Conservation (phyloP, 495 filamentous ascomycete species). For the Neurospora tetraspora region DNA sequence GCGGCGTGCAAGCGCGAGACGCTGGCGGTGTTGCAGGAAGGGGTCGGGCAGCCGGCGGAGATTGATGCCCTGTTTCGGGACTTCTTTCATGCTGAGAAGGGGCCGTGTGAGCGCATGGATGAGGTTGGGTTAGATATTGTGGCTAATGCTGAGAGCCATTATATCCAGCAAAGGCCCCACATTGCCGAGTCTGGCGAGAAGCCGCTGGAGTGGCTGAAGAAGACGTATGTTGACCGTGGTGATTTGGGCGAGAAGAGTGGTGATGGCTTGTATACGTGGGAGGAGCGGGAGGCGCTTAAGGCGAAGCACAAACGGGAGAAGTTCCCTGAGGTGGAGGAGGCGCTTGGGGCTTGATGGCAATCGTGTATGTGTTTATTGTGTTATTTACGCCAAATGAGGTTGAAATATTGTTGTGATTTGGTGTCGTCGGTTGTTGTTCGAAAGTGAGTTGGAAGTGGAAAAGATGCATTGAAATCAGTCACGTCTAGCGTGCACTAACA, state of each 20-base stretch:
- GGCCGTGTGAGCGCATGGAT: slow-evolving; percentile 40
- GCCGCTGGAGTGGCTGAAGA: slow-evolving; percentile 27
- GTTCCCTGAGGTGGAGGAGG: slow-evolving; percentile 19
- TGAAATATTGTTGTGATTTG: background rate
- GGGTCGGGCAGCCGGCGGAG: slow-evolving; percentile 28
- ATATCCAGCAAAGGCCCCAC: slow-evolving; percentile 15
- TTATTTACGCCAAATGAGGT: background rate
- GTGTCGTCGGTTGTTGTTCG: background rate
- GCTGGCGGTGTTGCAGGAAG: slow-evolving; percentile 41
- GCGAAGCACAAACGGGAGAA: slow-evolving; percentile 8
- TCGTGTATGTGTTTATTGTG: background rate
- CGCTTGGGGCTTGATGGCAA: slow-evolving; percentile 12
- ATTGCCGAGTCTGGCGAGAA: slow-evolving; percentile 1
- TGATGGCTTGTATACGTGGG: slow-evolving; percentile 19
- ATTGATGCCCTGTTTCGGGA: slow-evolving; percentile 37
- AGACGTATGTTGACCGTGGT: slow-evolving; percentile 28
- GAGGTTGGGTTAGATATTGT: slow-evolving; percentile 38
- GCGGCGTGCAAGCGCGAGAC: slow-evolving; percentile 48
- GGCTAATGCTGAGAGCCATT: slow-evolving; percentile 28
- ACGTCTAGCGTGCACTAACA: background rate
- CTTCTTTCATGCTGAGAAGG: slow-evolving; percentile 36
- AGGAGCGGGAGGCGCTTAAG: slow-evolving; percentile 19
- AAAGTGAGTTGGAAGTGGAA: background rate
- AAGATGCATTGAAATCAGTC: background rate
- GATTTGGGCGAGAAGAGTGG: slow-evolving; percentile 35